phyloP scores from a whole-genome alignment of 495 filamentous ascomycete species.

The Lasiosphaeris hirsuta region DNA sequence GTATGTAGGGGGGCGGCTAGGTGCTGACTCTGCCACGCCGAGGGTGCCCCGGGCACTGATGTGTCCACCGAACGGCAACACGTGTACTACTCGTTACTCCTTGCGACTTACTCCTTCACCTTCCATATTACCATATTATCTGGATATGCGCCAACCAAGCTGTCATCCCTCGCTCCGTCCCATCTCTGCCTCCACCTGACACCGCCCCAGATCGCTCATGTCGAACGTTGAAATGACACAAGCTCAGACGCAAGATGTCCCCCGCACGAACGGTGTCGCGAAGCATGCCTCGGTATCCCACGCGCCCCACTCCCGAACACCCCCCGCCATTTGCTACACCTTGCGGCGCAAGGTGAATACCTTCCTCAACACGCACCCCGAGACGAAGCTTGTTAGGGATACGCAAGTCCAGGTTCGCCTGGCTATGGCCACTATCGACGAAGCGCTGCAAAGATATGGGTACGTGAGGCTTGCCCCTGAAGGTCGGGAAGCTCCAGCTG shows the following conservation, averaged over 20 bases:
- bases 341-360: constrained; percentile 61
- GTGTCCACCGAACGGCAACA: background rate
- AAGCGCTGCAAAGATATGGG: constrained; percentile 69
- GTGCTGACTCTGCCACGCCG: background rate
- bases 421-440: constrained; percentile 66
- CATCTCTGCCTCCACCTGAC: background rate
- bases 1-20: too few species aligned
- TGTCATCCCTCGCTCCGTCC: background rate
- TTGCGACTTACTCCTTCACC: background rate
- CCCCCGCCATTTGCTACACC: constrained; percentile 29
- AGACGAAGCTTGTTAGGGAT: constrained; percentile 53
- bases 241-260: constrained; percentile 12
- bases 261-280: constrained; percentile 17
- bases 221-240: constrained; percentile 19
- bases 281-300: constrained; percentile 1
- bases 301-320: constrained; percentile 11
- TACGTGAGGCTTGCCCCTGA: constrained; percentile 32
- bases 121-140: background rate
- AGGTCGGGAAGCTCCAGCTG: background rate
- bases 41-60: background rate
- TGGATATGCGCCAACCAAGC: background rate
- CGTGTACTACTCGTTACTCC: background rate
- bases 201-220: background rate
- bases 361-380: constrained; percentile 61
- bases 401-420: constrained; percentile 71